Conservation (phyloP, 352 stramenopile genomes). For the Globisporangium viniferum region DNA sequence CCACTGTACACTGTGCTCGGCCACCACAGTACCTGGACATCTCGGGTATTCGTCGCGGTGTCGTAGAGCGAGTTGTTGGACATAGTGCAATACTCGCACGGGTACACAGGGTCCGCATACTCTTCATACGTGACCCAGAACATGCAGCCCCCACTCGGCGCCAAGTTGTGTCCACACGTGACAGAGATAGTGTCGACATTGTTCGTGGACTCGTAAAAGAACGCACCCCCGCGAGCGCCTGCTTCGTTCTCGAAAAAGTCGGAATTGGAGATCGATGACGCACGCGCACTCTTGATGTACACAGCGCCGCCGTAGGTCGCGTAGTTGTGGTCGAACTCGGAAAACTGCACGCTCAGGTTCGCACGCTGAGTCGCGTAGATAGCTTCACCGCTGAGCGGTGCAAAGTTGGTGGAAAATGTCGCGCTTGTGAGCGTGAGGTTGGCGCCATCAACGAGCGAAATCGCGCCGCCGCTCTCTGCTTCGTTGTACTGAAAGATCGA, state of each 20-base stretch:
- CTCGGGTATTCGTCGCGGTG: constrained; percentile 54
- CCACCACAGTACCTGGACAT: constrained; percentile 60
- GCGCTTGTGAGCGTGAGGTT: constrained; percentile 13
- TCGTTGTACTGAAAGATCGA: constrained; percentile 37
- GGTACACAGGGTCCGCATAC: constrained; percentile 17
- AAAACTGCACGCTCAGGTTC: constrained; percentile 23
- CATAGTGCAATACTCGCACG: constrained; percentile 38
- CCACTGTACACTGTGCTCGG: constrained; percentile 42
- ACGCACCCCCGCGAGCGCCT: constrained; percentile 34
- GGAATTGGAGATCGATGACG: constrained; percentile 16
- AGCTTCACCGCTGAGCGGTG: constrained; percentile 25
- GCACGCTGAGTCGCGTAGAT: constrained; percentile 20
- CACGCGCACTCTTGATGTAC: constrained; percentile 23
- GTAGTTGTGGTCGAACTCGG: constrained; percentile 28
- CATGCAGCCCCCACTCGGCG: constrained; percentile 54
- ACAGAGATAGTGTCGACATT: constrained; percentile 25
- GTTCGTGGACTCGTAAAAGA: constrained; percentile 38
- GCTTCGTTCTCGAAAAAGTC: constrained; percentile 37
- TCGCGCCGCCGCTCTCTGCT: constrained; percentile 29
- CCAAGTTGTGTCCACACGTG: constrained; percentile 34
- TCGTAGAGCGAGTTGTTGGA: constrained; percentile 49
- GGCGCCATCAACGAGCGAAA: constrained; percentile 18
- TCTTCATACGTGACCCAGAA: constrained; percentile 52
- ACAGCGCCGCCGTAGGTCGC: constrained; percentile 37
- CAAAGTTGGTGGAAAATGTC: constrained; percentile 27